Conservation (phyloP, 2,329 filamentous ascomycete genomes). For the Diaporthe eres region DNA sequence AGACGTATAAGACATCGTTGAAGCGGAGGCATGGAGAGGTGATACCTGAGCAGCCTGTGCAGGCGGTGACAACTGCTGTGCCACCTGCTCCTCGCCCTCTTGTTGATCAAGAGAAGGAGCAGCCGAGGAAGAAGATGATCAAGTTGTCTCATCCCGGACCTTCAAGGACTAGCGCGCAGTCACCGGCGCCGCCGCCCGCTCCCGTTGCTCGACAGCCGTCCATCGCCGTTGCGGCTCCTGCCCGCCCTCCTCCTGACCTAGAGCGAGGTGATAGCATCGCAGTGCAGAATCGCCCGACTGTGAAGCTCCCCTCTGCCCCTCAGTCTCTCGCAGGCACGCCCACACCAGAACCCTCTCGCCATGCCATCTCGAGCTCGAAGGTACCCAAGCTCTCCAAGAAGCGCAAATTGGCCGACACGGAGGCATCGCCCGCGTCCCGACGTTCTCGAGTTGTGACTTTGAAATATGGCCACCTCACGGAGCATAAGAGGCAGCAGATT, state of each 20-base stretch:
- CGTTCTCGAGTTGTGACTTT: slow-evolving; percentile 28
- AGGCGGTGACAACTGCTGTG: not conserved
- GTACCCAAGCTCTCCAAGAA: slow-evolving; percentile 38
- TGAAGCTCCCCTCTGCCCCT: slow-evolving; percentile 27
- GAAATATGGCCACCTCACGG: slow-evolving; percentile 30
- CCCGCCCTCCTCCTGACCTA: slow-evolving; percentile 15
- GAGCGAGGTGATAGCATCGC: slow-evolving; percentile 40
- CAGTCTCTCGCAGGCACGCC: slow-evolving; percentile 24
- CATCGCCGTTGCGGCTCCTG: slow-evolving; percentile 38
- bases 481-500: slow-evolving; percentile 26
- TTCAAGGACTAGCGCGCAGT: slow-evolving; percentile 22
- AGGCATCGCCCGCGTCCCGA: slow-evolving; percentile 24
- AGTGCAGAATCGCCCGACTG: slow-evolving; percentile 36
- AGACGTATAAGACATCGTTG: slow-evolving; percentile 41
- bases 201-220: slow-evolving; percentile 36
- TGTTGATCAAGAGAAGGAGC: slow-evolving; percentile 44
- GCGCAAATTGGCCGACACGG: slow-evolving; percentile 39
- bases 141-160: slow-evolving; percentile 42
- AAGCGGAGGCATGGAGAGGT: slow-evolving; percentile 65
- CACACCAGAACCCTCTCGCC: slow-evolving; percentile 30
- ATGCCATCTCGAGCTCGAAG: slow-evolving; percentile 20
- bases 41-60: slow-evolving; percentile 41
- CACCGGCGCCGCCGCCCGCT: slow-evolving; percentile 29
- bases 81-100: not conserved
- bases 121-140: slow-evolving; percentile 52